Percentiles rank a stretch among this genome's conserved stretches.
phyloP scores from a whole-genome alignment of 768 basidiomycete genomes.

The Termitomyces sp. region DNA sequence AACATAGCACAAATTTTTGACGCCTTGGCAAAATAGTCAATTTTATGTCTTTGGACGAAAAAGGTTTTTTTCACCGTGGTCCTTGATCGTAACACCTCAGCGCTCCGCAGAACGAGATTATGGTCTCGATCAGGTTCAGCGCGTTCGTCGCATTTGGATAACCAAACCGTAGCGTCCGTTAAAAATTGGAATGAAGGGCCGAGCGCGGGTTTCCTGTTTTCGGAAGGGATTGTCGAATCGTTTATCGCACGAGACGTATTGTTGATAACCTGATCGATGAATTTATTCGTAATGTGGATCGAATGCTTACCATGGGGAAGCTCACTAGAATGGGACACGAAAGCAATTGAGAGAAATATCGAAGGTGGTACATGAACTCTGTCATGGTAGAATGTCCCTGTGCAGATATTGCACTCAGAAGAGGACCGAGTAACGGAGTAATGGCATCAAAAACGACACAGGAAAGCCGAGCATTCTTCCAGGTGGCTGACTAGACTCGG shows the following conservation, averaged over 20 bases:
- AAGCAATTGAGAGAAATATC: constrained; percentile 38
- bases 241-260: constrained; percentile 33
- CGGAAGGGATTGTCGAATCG: constrained; percentile 14
- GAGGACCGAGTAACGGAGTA: constrained; percentile 58
- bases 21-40: constrained; percentile 21
- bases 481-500: background rate
- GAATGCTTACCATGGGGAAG: constrained; percentile 13
- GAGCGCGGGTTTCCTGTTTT: constrained; percentile 59
- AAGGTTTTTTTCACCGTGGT: constrained; percentile 25
- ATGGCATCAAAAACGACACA: constrained; percentile 63
- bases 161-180: constrained; percentile 73
- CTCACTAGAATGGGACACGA: constrained; percentile 52
- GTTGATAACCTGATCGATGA: constrained; percentile 51
- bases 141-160: constrained; percentile 28
- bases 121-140: constrained; percentile 13
- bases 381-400: constrained; percentile 77
- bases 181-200: constrained; percentile 73
- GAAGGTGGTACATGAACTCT: constrained; percentile 62
- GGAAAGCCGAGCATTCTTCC: constrained; percentile 20
- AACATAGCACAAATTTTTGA: constrained; percentile 36
- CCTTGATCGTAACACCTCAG: constrained; percentile 40
- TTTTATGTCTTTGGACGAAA: background rate
- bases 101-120: constrained; percentile 23
- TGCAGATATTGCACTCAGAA: constrained; percentile 59
- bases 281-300: background rate